Evolutionary conservation across 2,329 filamentous ascomycete species (phyloP).

Genomic region (Bisporella sp.): DNA sequence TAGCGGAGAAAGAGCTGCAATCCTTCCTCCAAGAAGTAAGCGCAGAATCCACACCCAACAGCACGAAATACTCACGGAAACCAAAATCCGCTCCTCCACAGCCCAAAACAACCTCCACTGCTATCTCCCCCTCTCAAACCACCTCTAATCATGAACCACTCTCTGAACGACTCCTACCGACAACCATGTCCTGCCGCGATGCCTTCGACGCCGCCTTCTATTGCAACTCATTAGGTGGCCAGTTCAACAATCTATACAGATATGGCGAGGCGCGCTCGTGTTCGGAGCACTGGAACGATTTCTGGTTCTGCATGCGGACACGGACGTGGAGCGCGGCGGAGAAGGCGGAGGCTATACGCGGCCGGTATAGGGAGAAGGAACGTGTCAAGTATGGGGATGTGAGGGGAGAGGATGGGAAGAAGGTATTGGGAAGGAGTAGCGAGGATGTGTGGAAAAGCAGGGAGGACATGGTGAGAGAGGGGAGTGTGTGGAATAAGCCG

Average conservation of each 20-base stretch:
- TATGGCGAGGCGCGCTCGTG: constrained; percentile 72
- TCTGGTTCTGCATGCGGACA: constrained; percentile 95
- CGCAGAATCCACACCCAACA: constrained; percentile 16
- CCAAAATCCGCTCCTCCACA: constrained; percentile 12
- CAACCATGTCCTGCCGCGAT: constrained; percentile 78
- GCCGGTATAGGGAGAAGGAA: constrained; percentile 34
- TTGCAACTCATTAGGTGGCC: constrained; percentile 85
- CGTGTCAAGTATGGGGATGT: constrained; percentile 48
- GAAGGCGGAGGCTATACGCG: constrained; percentile 41
- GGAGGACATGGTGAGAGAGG: constrained; percentile 47
- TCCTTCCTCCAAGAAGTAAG: constrained; percentile 28
- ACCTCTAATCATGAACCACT: constrained; percentile 30
- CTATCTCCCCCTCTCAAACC: constrained; percentile 5
- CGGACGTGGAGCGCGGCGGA: constrained; percentile 53
- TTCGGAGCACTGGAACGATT: constrained; percentile 82
- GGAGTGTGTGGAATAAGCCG: constrained; percentile 26
- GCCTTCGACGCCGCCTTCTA: constrained; percentile 93
- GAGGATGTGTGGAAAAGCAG: constrained; percentile 87
- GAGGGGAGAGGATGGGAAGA: constrained; percentile 45
- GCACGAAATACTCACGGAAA: constrained; percentile 22
- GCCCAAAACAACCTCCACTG: constrained; percentile 3
- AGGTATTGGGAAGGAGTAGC: constrained; percentile 56
- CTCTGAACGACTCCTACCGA: constrained; percentile 67
- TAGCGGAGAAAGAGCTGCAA: constrained; percentile 27
- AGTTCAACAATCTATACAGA: constrained; percentile 88